Base-by-base conservation (phyloP, 306 rosid species). In the Myrica gale region DNA sequence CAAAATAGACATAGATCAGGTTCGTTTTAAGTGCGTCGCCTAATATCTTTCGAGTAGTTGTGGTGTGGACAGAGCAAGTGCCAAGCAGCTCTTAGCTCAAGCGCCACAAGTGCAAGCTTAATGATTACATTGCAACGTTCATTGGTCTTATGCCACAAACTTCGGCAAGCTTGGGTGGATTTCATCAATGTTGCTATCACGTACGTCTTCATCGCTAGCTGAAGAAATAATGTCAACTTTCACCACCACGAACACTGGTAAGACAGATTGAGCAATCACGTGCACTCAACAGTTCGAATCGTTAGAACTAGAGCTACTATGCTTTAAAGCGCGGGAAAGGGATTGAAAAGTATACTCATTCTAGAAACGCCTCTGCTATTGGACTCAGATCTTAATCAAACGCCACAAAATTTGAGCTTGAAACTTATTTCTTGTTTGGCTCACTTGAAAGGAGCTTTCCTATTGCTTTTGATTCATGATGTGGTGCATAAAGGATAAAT, bases 61-160 rank as follows among this genome's bases (percentile, higher is more conserved):
- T 68, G 83, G 75, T 80, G 74, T 68, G 83, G 75, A 81, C 37
- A 52, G 58, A 58, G 69, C 41, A 51, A 74, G 55, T 82, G 81
- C 84, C 85, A 76, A 75, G 85, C 80, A 75, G 85, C 77, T 76
- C 74, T 77, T 32, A 45, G 67, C 46, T 74, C 56, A 66, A 60
- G 69, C 80, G 72, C 89, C 89, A 77, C 69, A 41, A 62, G 58
- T 83, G 48, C 75, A 45, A 68, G 45, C 7, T 56, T 41, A 4
- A 4, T 57, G 63, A 68, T 45, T 68, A 56, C 74, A 62, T 68
- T 50, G 32, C 58, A 32, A 32, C 81, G 72, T 66, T 66, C 77
- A 65, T 78, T 37, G 53, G 83, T 78, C 80, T 74, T 15, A 67
- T 62, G 46, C 87, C 90, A 87, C 96, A 87, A 60, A 45, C 76